A percentile compares a stretch with the other conserved stretches of the same genome.
phyloP scores from a whole-genome alignment of 2,329 filamentous ascomycete genomes.

The Diaporthe ampelina region DNA sequence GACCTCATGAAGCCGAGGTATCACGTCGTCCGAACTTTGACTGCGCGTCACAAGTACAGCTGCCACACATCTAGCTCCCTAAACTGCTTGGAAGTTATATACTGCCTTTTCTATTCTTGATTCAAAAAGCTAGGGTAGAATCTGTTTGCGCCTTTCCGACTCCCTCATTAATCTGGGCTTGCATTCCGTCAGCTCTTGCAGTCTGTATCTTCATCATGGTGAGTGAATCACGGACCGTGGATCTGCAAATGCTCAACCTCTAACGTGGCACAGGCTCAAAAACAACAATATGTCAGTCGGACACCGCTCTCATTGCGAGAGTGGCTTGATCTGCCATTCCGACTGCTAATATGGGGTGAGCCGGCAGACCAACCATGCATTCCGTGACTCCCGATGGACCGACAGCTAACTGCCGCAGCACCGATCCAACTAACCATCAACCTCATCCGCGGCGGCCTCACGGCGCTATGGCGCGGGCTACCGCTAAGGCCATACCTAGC shows the following conservation, averaged over 20 bases:
- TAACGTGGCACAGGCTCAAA: background rate
- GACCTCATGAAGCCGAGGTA: slow-evolving; percentile 31
- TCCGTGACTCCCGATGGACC: background rate
- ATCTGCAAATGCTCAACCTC: background rate
- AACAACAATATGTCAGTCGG: background rate
- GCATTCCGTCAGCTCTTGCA: background rate
- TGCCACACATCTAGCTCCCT: background rate
- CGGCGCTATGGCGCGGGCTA: slow-evolving; percentile 8
- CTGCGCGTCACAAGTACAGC: slow-evolving; percentile 6
- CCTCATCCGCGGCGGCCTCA: slow-evolving; percentile 10
- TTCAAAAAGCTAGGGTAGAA: no score
- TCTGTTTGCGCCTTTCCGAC: background rate
- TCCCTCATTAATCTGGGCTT: background rate
- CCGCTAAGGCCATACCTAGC: slow-evolving; percentile 22
- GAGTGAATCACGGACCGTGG: background rate
- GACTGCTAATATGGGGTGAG: slow-evolving; percentile 32
- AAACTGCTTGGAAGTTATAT: no score
- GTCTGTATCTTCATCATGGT: background rate
- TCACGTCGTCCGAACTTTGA: slow-evolving; percentile 9
- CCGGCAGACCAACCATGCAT: background rate
- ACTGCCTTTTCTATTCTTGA: no score
- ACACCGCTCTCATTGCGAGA: background rate
- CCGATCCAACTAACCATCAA: slow-evolving; percentile 26
- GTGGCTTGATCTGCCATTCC: slow-evolving; percentile 18
- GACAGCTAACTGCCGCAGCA: background rate